Base-by-base conservation (phyloP, 164 flowering plant species). In the Chimonanthus salicifolius region DNA sequence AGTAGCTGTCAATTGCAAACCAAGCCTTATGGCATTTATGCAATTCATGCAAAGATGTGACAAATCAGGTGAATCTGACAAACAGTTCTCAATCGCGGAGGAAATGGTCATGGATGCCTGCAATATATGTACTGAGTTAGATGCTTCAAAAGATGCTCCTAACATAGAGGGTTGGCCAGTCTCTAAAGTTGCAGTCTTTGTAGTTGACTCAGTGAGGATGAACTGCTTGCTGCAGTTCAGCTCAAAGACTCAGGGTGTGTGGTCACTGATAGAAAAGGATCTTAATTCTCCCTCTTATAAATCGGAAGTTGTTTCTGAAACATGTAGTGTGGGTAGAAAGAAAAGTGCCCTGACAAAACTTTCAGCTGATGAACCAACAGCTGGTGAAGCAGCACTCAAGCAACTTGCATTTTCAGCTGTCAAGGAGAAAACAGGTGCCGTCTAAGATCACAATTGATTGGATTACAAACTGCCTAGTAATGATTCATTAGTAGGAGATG, bases 231-330 rank as follows among this genome's bases (percentile, higher is more conserved):
- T 93, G 72, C 83, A 69, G 47, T 83, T 81, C 51, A 71, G 89
- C 68, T 72, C 82, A 33, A 67, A 80, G 46, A 89, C 91, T 44
- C 65, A 82, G 21, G 96, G 98, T 54, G 88, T 88, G 64, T 93
- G 97, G 98, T 90, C 97, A 4, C 76, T 85, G 45, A 79, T 95
- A 71, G 98, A 92, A 70, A 86, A 85, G 73, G 82, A 83, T 48
- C 6, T 81, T 64, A 82, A 83, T 70, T 70, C 47, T 4, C 8
- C 74, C 6, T 67, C 11, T 69, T 9, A 66, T 49, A 65, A 62
- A n/a, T 6, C 0, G 21, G 58, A 62, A 49, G 49, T 21, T 51
- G 6, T 15, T 66, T 5, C 43, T 43, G 82, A 71, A 58, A 71
- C 63, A 46, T 76, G 73, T 47, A 64, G 58, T 11, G 21, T 33